Conservation (phyloP, 345 rosid genomes). For the Boechera divaricarpa region DNA sequence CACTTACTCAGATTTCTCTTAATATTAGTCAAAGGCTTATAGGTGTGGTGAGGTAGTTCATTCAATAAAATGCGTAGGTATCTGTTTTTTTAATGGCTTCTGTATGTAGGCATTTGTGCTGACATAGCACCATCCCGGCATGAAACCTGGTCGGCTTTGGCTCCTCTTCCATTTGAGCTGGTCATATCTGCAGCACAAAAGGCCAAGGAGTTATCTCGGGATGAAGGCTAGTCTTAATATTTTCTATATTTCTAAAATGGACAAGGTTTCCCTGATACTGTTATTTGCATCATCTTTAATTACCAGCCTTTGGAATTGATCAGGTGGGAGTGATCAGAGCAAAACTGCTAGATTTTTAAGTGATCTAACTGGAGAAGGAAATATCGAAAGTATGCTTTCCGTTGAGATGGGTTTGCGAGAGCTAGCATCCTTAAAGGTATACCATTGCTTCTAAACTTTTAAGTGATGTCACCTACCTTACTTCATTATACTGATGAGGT, state of each 20-base stretch:
- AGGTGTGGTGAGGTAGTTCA: not conserved
- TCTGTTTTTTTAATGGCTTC: conserved; percentile 34
- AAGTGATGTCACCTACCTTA: not conserved
- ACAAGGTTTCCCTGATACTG: not conserved
- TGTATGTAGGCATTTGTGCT: conserved; percentile 68
- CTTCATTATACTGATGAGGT: not conserved
- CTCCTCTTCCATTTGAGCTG: conserved; percentile 97
- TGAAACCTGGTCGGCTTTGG: conserved; percentile 92
- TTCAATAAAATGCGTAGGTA: not conserved
- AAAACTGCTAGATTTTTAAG: conserved; percentile 63
- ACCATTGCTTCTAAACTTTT: conserved; percentile 2
- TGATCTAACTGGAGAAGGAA: conserved; percentile 94
- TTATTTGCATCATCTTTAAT: not conserved
- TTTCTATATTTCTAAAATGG: not conserved
- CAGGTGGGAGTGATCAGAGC: conserved; percentile 63
- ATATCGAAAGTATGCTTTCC: conserved; percentile 97
- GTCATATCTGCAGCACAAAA: conserved; percentile 96
- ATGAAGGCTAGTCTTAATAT: conserved; percentile 59
- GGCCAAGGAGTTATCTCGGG: conserved; percentile 80
- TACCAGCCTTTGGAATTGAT: conserved; percentile 28
- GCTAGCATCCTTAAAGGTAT: conserved; percentile 88
- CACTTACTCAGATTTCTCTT: conserved; percentile 10
- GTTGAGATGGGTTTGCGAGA: conserved; percentile 98
- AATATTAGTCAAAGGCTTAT: not conserved
- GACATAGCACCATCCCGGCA: conserved; percentile 82